Conservation (phyloP, 1,284 basidiomycete genomes). For the Microbotryomycetes sp. region DNA sequence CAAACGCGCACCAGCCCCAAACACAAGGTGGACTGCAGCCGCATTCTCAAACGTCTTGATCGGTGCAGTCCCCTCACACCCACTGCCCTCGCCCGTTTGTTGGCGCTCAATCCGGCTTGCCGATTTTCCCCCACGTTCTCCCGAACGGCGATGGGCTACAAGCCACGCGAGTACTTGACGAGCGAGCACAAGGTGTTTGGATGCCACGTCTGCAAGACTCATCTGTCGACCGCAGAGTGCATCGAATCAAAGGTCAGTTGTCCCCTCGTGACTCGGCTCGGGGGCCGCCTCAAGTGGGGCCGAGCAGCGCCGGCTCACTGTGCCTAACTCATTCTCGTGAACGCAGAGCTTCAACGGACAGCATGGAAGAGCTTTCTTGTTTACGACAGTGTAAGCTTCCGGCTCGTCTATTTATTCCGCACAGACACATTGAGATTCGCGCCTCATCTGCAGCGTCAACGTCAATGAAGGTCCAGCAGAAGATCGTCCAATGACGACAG, state of each 20-base stretch:
- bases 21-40: too few species aligned
- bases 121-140: too few species aligned
- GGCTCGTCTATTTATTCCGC: not conserved
- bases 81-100: too few species aligned
- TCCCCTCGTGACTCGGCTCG: constrained; percentile 3
- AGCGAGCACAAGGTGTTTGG: constrained; percentile 59
- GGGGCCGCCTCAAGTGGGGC: not conserved
- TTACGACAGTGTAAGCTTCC: constrained; percentile 59
- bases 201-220: constrained; percentile 83
- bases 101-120: too few species aligned
- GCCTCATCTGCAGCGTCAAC: constrained; percentile 61
- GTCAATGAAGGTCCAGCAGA: constrained; percentile 75
- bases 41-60: too few species aligned
- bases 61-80: too few species aligned
- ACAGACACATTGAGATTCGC: not conserved
- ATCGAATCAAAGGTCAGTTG: constrained; percentile 80
- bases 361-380: constrained; percentile 88
- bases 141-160: constrained; percentile 25
- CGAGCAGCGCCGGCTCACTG: not conserved
- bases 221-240: constrained; percentile 83
- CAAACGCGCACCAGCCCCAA: too few species aligned
- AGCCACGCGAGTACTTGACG: constrained; percentile 31
- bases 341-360: constrained; percentile 56
- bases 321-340: not conserved
- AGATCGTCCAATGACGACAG: constrained; percentile 93